phyloP scores from a whole-genome alignment of 331 rosid genomes.

The Prunus yedoensis region DNA sequence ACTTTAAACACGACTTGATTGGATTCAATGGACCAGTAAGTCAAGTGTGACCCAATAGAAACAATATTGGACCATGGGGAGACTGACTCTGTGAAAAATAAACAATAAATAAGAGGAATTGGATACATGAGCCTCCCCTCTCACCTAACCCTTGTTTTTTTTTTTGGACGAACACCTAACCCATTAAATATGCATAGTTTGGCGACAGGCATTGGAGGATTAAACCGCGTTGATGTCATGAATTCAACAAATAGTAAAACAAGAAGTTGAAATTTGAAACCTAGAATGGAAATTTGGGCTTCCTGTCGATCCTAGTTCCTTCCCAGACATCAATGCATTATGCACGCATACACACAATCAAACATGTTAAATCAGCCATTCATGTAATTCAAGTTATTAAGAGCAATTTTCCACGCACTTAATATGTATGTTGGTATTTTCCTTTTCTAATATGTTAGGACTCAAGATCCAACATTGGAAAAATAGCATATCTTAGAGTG shows the following conservation, averaged over 20 bases:
- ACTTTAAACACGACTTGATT: neutral
- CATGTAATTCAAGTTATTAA: no score
- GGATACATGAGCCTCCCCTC: neutral
- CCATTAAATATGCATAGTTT: neutral
- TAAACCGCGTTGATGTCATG: conserved; percentile 29
- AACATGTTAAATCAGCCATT: no score
- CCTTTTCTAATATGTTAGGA: no score
- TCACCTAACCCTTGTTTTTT: neutral
- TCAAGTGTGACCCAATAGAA: neutral
- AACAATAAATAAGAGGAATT: no score
- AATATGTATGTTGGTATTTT: no score
- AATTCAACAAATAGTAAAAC: neutral
- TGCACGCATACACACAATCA: neutral
- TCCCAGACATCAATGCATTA: no score
- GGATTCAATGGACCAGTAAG: neutral
- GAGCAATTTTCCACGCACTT: fast-evolving
- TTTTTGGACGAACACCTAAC: no score
- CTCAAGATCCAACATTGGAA: no score
- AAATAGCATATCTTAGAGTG: no score
- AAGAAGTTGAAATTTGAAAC: neutral
- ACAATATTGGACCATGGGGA: neutral
- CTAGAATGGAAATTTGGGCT: neutral
- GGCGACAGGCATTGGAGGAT: neutral
- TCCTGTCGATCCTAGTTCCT: no score
- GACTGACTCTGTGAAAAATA: neutral